Evolutionary conservation across 75 land plant species (phyloP).

Genomic region (Picea glauca): DNA sequence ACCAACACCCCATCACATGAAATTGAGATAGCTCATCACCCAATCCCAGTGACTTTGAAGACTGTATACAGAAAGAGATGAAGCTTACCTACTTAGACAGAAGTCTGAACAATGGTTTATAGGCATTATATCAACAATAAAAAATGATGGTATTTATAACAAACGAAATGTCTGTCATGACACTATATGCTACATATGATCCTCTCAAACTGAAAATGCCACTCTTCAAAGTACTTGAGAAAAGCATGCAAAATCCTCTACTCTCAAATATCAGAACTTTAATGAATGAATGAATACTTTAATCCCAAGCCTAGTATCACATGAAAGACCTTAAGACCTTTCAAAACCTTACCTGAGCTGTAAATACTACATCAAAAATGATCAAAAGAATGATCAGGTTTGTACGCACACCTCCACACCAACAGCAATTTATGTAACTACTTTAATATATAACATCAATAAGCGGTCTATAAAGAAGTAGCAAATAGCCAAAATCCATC

Average conservation of each 20-base stretch:
- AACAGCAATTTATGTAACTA: neutral
- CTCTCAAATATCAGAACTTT: neutral
- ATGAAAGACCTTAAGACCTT: neutral
- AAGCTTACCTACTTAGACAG: neutral
- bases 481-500: neutral
- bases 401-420: neutral
- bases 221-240: neutral
- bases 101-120: neutral
- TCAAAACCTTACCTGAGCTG: neutral
- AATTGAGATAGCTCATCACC: neutral
- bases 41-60: constrained; percentile 1
- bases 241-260: neutral
- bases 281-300: neutral
- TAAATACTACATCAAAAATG: neutral
- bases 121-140: constrained; percentile 1
- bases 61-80: neutral
- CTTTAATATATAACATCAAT: neutral
- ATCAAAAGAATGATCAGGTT: neutral
- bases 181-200: neutral
- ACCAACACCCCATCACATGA: neutral
- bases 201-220: neutral
- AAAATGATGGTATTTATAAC: neutral
- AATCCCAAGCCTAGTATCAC: neutral
- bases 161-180: neutral
- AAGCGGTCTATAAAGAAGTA: neutral